phyloP scores from a whole-genome alignment of 148 eudicot genomes.

The Drosera capensis region DNA sequence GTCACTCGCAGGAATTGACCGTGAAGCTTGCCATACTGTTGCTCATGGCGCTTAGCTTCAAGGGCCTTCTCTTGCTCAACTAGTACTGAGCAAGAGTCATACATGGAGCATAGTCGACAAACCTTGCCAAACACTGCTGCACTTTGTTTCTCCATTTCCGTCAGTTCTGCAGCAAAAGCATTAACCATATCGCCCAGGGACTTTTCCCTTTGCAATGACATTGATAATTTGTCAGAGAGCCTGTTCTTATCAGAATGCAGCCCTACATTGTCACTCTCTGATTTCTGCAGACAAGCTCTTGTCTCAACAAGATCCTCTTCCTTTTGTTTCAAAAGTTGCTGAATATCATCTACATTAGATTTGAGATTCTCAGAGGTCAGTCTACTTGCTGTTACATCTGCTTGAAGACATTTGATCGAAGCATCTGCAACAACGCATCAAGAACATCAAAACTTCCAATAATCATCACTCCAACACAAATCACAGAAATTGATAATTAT shows the following conservation, averaged over 20 bases:
- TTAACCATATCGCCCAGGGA: conserved; percentile 44
- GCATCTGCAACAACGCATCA: conserved; percentile 36
- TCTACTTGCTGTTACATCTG: conserved; percentile 30
- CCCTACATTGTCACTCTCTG: conserved; percentile 46
- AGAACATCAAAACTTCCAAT: conserved; percentile 1
- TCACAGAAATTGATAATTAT: not conserved
- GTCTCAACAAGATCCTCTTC: conserved; percentile 39
- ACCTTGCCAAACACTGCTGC: conserved; percentile 34
- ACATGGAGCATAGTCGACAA: conserved; percentile 33
- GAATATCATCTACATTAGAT: conserved; percentile 34
- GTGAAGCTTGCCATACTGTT: conserved; percentile 43
- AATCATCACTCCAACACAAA: conserved; percentile 2
- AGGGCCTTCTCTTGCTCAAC: conserved; percentile 40
- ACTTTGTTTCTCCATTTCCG: conserved; percentile 60
- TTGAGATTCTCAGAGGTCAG: conserved; percentile 37
- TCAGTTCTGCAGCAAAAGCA: conserved; percentile 30
- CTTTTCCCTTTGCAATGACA: conserved; percentile 44
- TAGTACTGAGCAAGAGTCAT: conserved; percentile 35
- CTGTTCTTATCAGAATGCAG: conserved; percentile 35
- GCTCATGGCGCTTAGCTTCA: conserved; percentile 29
- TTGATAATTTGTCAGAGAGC: conserved; percentile 32
- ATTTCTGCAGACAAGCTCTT: conserved; percentile 32
- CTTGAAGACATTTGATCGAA: conserved; percentile 45
- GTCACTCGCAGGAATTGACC: conserved; percentile 21
- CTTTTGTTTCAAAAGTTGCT: conserved; percentile 31